These are phyloP conservation scores for Aspergillus leporis DNA, from an alignment of 495 filamentous ascomycete genomes.

Conservation along the genomic window DNA sequence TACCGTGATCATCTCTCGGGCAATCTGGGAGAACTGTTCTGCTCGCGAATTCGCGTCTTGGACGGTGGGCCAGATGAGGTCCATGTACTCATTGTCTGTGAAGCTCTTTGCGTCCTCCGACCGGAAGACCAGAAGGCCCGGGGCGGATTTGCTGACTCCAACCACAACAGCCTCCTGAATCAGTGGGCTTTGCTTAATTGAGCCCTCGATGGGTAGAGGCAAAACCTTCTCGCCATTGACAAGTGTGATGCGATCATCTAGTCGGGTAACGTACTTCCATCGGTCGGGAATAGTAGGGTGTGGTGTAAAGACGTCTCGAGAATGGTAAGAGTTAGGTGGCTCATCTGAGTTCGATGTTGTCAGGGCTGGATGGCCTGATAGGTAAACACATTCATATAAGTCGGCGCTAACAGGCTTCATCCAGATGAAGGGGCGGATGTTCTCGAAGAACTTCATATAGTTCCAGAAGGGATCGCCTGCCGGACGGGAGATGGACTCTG, in stretches of 20 bases:
- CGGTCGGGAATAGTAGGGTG: constrained; percentile 58
- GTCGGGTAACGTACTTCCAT: constrained; percentile 64
- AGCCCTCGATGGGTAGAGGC: constrained; percentile 62
- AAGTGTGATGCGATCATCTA: constrained; percentile 65
- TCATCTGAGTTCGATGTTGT: constrained; percentile 55
- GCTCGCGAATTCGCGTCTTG: constrained; percentile 49
- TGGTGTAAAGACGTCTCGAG: constrained; percentile 62
- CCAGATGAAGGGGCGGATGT: constrained; percentile 44
- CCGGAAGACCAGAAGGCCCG: constrained; percentile 56
- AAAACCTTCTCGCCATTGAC: constrained; percentile 70
- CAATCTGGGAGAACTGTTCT: constrained; percentile 57
- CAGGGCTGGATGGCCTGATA: constrained; percentile 52
- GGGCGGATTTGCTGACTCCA: constrained; percentile 49
- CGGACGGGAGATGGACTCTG: constrained; percentile 50
- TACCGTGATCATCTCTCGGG: constrained; percentile 52
- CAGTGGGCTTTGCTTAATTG: constrained; percentile 48
- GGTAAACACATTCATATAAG: constrained; percentile 55
- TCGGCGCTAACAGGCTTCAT: constrained; percentile 48
- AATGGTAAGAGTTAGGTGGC: constrained; percentile 52
- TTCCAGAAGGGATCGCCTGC: constrained; percentile 53
- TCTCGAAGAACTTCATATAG: constrained; percentile 51
- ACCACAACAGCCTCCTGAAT: constrained; percentile 62
- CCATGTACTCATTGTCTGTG: constrained; percentile 41
- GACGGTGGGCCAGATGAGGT: constrained; percentile 49
- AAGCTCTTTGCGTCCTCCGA: constrained; percentile 30